Base-by-base conservation (phyloP, 208 protist genomes). In the Angomonas desouzai region DNA sequence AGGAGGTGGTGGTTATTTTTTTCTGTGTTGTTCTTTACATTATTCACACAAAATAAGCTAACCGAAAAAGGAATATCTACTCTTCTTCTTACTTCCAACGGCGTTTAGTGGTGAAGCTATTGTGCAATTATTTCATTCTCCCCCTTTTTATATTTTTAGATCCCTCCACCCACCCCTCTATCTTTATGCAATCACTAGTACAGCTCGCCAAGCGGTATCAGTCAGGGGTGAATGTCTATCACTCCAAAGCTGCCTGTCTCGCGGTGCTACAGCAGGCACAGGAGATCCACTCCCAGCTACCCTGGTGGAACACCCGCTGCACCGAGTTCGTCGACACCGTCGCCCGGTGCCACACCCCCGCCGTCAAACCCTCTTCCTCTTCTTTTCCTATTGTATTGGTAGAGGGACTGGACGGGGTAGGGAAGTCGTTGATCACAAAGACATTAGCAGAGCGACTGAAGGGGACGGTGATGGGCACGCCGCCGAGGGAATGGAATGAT, bases 351-450 rank as follows among this genome's bases (percentile, higher is more conserved):
- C 13, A 45, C 30, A 18, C 16, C 28, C 22, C 33, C 18, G 1
- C 40, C 40, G 43, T 33, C 32, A 28, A 22, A 6, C 33, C 22
- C 36, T 40, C 36, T 13, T 40, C 36, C 13, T 40, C 36, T 13
- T 40, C 36, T 40, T 68, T 80, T 55, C 62, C 74, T 0, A 40
- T 92, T 2, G 53, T 92, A 13, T 27, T 89, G 2, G 55, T 92
- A 28, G 81, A 92, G 56, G 85, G 85, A 11, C 55, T 92, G 33
- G 85, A 92, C 49, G 85, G 85, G 40, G 79, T 79, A 0, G 85
- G 85, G n/a, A 92, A 92, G 77, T 83, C 79, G 0, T 34, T 61
- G 28, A 64, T 81, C 23, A 72, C 85, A 1, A 56, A 53, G 16
- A 69, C 76, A 0, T 64, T 92, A 7, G 72, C 80, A 0, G 56